phyloP scores from a whole-genome alignment of 2,329 filamentous ascomycete genomes.

The Pseudogymnoascus sp. region DNA sequence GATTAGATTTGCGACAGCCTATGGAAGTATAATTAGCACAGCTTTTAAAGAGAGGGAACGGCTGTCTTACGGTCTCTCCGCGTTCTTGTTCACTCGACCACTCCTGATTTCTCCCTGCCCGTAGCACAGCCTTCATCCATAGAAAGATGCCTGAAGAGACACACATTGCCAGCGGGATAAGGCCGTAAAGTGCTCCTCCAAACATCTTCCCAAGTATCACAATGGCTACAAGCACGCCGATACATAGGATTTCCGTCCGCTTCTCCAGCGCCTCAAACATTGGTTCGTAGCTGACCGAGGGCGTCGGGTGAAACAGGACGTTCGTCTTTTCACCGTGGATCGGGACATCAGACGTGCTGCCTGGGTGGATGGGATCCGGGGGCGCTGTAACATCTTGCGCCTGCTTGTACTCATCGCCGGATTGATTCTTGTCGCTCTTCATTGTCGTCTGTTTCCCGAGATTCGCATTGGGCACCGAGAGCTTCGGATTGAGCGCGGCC shows the following conservation, averaged over 20 bases:
- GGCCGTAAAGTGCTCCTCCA: conserved; percentile 66
- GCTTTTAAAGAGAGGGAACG: not conserved
- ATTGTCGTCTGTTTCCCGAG: conserved; percentile 65
- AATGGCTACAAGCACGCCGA: conserved; percentile 63
- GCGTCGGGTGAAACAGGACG: conserved; percentile 89
- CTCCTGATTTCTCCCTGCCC: conserved; percentile 72
- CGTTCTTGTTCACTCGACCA: conserved; percentile 83
- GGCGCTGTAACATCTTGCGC: conserved; percentile 87
- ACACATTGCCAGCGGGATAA: conserved; percentile 65
- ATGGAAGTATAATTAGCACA: not conserved
- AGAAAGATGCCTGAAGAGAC: conserved; percentile 73
- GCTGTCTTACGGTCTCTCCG: conserved; percentile 57
- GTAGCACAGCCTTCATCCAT: conserved; percentile 82
- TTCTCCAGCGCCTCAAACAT: conserved; percentile 73
- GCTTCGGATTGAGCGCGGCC: conserved; percentile 61
- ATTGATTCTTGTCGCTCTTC: conserved; percentile 62
- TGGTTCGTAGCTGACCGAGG: conserved; percentile 79
- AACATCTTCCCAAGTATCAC: conserved; percentile 71
- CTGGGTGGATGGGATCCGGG: conserved; percentile 73
- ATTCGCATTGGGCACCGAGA: conserved; percentile 86
- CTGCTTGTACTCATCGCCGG: conserved; percentile 69
- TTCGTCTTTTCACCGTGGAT: conserved; percentile 97
- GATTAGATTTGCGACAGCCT: conserved; percentile 77
- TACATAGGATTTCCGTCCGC: conserved; percentile 61
- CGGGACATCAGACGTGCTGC: conserved; percentile 84